Percentiles rank a stretch among this genome's conserved stretches.
phyloP scores from a whole-genome alignment of 2,329 filamentous ascomycete genomes.

The Dactylellina leptospora region DNA sequence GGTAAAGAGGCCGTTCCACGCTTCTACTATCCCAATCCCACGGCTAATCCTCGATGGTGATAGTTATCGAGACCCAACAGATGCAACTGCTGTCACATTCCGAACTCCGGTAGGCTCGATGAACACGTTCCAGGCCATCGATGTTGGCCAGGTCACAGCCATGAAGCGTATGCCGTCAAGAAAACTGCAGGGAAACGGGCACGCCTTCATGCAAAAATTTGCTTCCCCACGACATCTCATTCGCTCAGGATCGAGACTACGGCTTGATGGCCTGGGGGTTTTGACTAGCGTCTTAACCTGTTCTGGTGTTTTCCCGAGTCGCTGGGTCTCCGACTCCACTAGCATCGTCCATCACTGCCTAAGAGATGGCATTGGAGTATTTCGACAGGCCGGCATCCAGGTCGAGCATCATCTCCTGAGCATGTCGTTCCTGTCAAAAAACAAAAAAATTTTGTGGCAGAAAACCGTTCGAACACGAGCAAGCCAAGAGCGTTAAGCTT shows the following conservation, averaged over 20 bases:
- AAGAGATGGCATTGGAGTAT: constrained; percentile 1
- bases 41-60: background rate
- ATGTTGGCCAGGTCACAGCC: background rate
- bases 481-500: constrained; percentile 26
- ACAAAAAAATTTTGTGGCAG: constrained; percentile 16
- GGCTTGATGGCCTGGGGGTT: constrained; percentile 9
- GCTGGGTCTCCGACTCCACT: constrained; percentile 31
- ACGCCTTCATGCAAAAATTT: constrained; percentile 43
- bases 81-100: constrained; percentile 17
- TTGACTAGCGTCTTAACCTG: constrained; percentile 5
- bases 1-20: constrained; percentile 11
- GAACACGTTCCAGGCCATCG: constrained; percentile 23
- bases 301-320: constrained; percentile 24
- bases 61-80: background rate
- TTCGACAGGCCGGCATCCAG: constrained; percentile 11
- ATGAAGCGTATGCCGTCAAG: too few species aligned
- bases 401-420: background rate
- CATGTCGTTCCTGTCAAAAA: constrained; percentile 14
- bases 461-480: constrained; percentile 50
- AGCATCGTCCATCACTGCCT: constrained; percentile 37
- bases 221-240: constrained; percentile 47
- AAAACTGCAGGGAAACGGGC: constrained; percentile 21
- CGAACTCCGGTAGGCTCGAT: constrained; percentile 6
- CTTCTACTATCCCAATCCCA: background rate
- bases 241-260: constrained; percentile 27